Base-by-base conservation (phyloP, 2,329 filamentous ascomycete species). In the Fusarium penzigii region DNA sequence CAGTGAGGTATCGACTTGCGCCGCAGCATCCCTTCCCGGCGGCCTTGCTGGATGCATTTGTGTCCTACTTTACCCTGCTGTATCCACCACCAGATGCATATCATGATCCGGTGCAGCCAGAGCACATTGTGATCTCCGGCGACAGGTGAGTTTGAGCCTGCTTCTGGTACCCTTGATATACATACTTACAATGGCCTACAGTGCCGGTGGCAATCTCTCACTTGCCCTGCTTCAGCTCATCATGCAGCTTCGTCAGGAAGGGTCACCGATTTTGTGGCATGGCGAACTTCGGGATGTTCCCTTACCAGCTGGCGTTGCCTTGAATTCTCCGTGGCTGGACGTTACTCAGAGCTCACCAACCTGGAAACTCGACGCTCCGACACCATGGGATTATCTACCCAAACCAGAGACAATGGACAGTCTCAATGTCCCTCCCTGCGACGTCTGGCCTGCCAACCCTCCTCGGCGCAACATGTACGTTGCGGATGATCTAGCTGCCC, bases 11-110 rank as follows among this genome's bases (percentile, higher is more conserved):
- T 70, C 79, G 90, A 6, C 79, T 94, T 3, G 83, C 88, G 12
- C 90, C 90, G 0, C 86, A 92, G 66, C 73, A 86, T 53, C 82
- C 88, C 0, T 94, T 94, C 66, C 90, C 90, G 0, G 77, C 87
- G 0, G 88, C 88, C 2, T 70, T 94, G 7, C 73, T 93, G 41
- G 90, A 94, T 65, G 87, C 82, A 2, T 71, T 93, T 10, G 76
- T 87, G 32, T 84, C 87, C 0, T 94, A 93, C 64, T 77, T 94
- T 36, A 82, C 82, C 1, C 76, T 92, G 7, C 76, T 94, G 2
- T 86, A 90, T 62, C 90, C 90, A 12, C 86, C 87, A 0, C 75
- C 82, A 0, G 86, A 79, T 16, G 81, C 88, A 0, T 79, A 84
- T 42, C 89, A 94, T 67, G 75, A 79, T 13, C 74, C 89, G 3